phyloP scores from a whole-genome alignment of 1,284 basidiomycete species.

The Rhodotorula sp. region DNA sequence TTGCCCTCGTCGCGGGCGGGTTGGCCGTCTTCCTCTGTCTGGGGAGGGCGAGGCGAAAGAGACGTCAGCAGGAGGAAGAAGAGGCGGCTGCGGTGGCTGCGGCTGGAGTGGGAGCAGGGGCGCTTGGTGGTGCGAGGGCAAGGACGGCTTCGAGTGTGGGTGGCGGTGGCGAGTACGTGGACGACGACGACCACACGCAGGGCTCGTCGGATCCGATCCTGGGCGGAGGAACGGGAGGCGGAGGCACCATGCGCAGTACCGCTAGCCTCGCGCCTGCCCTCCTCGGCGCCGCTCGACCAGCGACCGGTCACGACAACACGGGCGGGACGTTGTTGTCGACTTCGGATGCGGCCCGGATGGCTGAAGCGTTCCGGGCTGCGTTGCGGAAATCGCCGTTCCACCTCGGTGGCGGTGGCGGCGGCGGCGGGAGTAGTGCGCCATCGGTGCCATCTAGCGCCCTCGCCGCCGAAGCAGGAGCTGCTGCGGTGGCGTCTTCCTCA shows the following conservation, averaged over 20 bases:
- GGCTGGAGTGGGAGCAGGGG: no score
- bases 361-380: slow-evolving; percentile 77
- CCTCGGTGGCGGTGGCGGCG: not conserved
- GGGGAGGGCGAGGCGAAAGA: slow-evolving; percentile 62
- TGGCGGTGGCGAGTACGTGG: slow-evolving; percentile 1
- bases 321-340: slow-evolving; percentile 65
- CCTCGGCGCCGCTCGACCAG: slow-evolving; percentile 46
- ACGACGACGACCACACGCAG: not conserved
- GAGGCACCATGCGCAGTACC: slow-evolving; percentile 51
- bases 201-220: slow-evolving; percentile 31
- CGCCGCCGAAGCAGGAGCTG: no score
- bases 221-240: slow-evolving; percentile 10
- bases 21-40: slow-evolving; percentile 68
- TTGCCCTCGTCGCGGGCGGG: slow-evolving; percentile 68
- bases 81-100: slow-evolving; percentile 52
- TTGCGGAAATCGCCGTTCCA: slow-evolving; percentile 69
- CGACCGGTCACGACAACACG: slow-evolving; percentile 2
- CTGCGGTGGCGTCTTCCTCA: no score
- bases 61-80: slow-evolving; percentile 50
- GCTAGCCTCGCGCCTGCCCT: slow-evolving; percentile 14
- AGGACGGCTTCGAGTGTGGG: not conserved
- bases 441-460: no score
- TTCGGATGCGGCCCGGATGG: slow-evolving; percentile 81
- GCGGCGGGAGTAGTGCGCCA: not conserved
- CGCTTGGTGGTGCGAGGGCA: slow-evolving; percentile 46